Evolutionary conservation across 73 alveolate genomes (phyloP), one percentile per base, ranked within the genome.

Genomic region (Paramecium sexaurelia): DNA sequence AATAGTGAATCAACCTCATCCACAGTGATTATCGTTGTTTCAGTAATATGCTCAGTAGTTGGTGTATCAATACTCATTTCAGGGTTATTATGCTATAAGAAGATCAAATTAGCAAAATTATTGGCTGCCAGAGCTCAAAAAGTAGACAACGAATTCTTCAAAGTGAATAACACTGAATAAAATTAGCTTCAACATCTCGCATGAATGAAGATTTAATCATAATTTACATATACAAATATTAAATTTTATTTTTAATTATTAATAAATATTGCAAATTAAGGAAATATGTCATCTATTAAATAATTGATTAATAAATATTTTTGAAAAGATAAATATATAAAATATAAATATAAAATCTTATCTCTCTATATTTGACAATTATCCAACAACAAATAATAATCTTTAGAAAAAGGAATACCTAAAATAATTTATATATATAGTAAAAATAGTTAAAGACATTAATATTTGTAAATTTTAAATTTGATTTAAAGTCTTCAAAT

Each of bases 51-150:
- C 17, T 78, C 90, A 1, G 90, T 78, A 10, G 71, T 78, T 3
- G 90, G 90, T 15, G 43, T 78, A 3, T 78, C 90, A 15, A 11
- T 78, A 15, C 36, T 78, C 15, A 78, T 78, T 7, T 32, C 75
- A 15, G 90, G 90, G 24, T 20, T 78, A 41, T 19, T 78, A 17
- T 78, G 22, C 17, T 78, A 41, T 43, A 78, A 78, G 73, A 78
- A 43, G 55, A 75, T 78, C 11, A 78, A 45, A 33, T 39, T 73
- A 36, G 66, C 55, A 1, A 73, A 39, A 73, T 7, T 73, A 3
- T 15, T 73, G 55, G 87, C 87, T 13, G 66, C 36, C 11, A 73
- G 87, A 32, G 87, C 35, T n/a, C 57, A 73, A 36, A 73, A 39
- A 9, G 56, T 73, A 0, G 87, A 73, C 35, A 73, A 73, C 19